A percentile compares a stretch with the other conserved stretches of the same genome.
Conservation (phyloP, 2,329 filamentous ascomycete species). For the Fusarium nelsonii region DNA sequence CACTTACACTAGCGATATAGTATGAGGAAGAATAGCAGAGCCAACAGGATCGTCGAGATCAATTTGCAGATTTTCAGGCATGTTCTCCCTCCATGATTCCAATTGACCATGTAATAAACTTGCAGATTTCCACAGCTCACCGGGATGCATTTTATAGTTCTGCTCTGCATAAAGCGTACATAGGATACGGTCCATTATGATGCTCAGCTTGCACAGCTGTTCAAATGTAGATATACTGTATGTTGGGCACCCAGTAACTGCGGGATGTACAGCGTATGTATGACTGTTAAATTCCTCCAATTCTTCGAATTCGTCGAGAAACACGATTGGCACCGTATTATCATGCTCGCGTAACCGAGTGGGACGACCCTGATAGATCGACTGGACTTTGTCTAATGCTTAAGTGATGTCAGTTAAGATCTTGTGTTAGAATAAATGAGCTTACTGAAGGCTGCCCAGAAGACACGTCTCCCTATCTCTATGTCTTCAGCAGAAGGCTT, state of each 20-base stretch:
- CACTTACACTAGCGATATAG: not conserved
- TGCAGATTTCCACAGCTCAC: slow-evolving; percentile 50
- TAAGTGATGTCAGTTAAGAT: not conserved
- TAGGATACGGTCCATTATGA: slow-evolving; percentile 59
- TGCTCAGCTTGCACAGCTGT: slow-evolving; percentile 57
- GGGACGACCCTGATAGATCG: slow-evolving; percentile 65
- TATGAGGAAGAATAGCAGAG: slow-evolving; percentile 47
- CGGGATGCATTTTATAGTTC: not conserved
- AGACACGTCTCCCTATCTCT: slow-evolving; percentile 58
- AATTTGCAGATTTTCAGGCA: slow-evolving; percentile 55
- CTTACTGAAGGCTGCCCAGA: slow-evolving; percentile 42
- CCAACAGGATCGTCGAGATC: not conserved
- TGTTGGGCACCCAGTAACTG: slow-evolving; percentile 52
- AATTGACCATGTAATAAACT: slow-evolving; percentile 55
- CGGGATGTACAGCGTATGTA: slow-evolving; percentile 49
- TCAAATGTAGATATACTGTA: slow-evolving; percentile 58
- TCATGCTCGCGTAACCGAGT: slow-evolving; percentile 59
- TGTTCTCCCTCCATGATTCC: slow-evolving; percentile 53
- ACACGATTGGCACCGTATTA: slow-evolving; percentile 58
- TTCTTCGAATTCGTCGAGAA: slow-evolving; percentile 63
- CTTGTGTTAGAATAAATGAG: fast-evolving
- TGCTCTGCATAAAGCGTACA: slow-evolving; percentile 58
- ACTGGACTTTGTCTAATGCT: slow-evolving; percentile 63
- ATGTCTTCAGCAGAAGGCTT: slow-evolving; percentile 56
- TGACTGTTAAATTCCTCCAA: slow-evolving; percentile 61